Conservation (phyloP, 495 filamentous ascomycete species). For the Hypoxylon crocopeplum region DNA sequence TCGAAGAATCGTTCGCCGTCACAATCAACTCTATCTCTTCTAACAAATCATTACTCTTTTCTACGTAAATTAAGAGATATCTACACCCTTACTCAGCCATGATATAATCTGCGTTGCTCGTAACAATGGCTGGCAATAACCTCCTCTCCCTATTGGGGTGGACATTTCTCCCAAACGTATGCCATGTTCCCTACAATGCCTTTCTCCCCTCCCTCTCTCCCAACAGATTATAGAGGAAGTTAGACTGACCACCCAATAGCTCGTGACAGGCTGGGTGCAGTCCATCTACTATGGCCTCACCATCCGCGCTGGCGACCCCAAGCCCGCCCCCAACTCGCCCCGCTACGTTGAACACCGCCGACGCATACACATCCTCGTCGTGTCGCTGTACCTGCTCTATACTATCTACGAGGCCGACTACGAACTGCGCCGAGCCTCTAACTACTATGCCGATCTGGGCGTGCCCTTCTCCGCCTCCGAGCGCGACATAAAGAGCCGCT, state of each 20-base stretch:
- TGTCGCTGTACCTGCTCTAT: slow-evolving; percentile 84
- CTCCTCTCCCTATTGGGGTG: slow-evolving; percentile 82
- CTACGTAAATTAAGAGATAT: too few relatives aligned
- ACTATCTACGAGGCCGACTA: slow-evolving; percentile 93
- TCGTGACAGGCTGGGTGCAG: slow-evolving; percentile 81
- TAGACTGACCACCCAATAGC: slow-evolving; percentile 53
- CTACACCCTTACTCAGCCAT: too few relatives aligned
- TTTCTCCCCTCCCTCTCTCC: not conserved
- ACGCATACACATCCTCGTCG: slow-evolving; percentile 81
- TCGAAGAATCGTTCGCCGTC: too few relatives aligned
- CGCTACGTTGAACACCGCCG: slow-evolving; percentile 75
- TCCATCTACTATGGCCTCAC: slow-evolving; percentile 85
- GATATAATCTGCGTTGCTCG: slow-evolving; percentile 21
- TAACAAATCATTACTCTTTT: not conserved
- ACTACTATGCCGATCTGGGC: slow-evolving; percentile 79
- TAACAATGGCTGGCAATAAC: slow-evolving; percentile 38
- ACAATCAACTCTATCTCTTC: too few relatives aligned
- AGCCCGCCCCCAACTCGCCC: slow-evolving; percentile 74
- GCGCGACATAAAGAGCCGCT: slow-evolving; percentile 79
- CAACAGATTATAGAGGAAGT: too few relatives aligned
- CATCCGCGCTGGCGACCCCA: slow-evolving; percentile 88
- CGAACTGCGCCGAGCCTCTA: slow-evolving; percentile 69
- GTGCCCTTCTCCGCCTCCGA: slow-evolving; percentile 73
- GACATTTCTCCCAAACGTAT: slow-evolving; percentile 79
- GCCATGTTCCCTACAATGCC: slow-evolving; percentile 40